A percentile compares a stretch with the other conserved stretches of the same genome.
phyloP scores from a whole-genome alignment of 75 land plant species.

The Gnetum montanum region DNA sequence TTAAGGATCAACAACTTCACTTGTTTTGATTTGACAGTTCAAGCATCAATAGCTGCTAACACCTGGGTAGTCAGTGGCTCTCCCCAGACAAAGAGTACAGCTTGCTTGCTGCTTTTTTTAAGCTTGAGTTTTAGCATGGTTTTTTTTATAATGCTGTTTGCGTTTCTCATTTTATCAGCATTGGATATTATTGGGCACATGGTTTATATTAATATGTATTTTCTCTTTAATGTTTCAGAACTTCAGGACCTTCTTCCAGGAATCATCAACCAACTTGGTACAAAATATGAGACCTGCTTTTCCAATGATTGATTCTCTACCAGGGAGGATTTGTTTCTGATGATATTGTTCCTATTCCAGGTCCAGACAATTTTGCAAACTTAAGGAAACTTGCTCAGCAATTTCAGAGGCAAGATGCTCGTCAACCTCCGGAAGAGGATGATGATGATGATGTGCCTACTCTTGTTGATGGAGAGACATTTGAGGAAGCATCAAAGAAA shows the following conservation, averaged over 20 bases:
- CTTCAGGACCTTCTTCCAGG: constrained; percentile 81
- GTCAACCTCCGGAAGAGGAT: constrained; percentile 16
- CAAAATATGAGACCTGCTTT: too few species aligned
- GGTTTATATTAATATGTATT: too few species aligned
- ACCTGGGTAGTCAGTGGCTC: constrained; percentile 95
- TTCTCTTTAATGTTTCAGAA: constrained; percentile 27
- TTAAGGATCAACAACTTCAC: not conserved
- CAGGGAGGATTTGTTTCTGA: not conserved
- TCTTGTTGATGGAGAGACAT: constrained; percentile 71
- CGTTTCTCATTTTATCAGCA: too few species aligned
- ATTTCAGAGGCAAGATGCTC: constrained; percentile 47
- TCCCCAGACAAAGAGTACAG: constrained; percentile 79
- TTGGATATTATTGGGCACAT: too few species aligned
- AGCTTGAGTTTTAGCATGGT: not conserved
- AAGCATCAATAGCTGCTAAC: constrained; percentile 91
- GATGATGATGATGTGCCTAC: constrained; percentile 89
- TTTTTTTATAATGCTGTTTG: constrained; percentile 1
- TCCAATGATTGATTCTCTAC: not conserved
- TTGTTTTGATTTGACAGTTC: constrained; percentile 41
- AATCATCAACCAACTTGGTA: constrained; percentile 88
- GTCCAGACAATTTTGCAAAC: constrained; percentile 72
- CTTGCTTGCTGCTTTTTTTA: not conserved
- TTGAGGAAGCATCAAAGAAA: constrained; percentile 69
- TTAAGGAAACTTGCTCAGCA: constrained; percentile 73
- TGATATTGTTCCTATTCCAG: constrained; percentile 14